Evolutionary conservation across 179 eudicot species (phyloP).

Genomic region (Camellia oleifera): DNA sequence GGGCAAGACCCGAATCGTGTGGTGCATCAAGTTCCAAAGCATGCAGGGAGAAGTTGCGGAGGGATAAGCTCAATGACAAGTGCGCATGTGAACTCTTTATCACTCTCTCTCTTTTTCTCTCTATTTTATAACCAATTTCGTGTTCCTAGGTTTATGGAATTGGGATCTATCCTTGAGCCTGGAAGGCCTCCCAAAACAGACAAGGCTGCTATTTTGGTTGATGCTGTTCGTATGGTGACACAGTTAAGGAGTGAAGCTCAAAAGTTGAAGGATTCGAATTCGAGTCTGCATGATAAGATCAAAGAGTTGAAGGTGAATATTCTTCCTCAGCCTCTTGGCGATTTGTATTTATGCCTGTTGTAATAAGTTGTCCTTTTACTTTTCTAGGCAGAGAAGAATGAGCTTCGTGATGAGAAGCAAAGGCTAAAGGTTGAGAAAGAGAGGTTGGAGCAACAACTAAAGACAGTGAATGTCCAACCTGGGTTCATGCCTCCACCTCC

Average conservation of each 20-base stretch:
- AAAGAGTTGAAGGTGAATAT: conserved; percentile 67
- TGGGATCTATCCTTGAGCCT: conserved; percentile 77
- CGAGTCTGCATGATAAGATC: conserved; percentile 71
- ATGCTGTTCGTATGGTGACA: conserved; percentile 78
- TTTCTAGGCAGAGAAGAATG: conserved; percentile 68
- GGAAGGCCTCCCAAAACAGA: conserved; percentile 84
- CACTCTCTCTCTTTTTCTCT: background rate
- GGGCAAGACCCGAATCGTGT: conserved; percentile 76
- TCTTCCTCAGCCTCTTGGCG: background rate
- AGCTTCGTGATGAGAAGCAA: conserved; percentile 88
- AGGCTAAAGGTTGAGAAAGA: conserved; percentile 81
- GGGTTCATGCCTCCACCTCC: conserved; percentile 50
- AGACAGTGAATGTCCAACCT: conserved; percentile 53
- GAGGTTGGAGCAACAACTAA: conserved; percentile 73
- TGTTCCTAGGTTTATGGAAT: conserved; percentile 61
- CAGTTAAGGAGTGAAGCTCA: conserved; percentile 77
- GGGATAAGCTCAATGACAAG: conserved; percentile 96
- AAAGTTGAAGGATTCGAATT: conserved; percentile 80
- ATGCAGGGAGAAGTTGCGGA: conserved; percentile 89
- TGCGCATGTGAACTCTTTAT: conserved; percentile 18
- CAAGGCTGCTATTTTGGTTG: conserved; percentile 78
- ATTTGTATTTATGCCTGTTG: background rate
- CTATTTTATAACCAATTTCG: background rate
- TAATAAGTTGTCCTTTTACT: background rate
- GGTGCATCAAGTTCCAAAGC: conserved; percentile 83